Evolutionary conservation across 371 early-diverging fungal genomes (phyloP), one percentile per base, ranked within the genome.

Genomic region (Saksenaea oblongispora): DNA sequence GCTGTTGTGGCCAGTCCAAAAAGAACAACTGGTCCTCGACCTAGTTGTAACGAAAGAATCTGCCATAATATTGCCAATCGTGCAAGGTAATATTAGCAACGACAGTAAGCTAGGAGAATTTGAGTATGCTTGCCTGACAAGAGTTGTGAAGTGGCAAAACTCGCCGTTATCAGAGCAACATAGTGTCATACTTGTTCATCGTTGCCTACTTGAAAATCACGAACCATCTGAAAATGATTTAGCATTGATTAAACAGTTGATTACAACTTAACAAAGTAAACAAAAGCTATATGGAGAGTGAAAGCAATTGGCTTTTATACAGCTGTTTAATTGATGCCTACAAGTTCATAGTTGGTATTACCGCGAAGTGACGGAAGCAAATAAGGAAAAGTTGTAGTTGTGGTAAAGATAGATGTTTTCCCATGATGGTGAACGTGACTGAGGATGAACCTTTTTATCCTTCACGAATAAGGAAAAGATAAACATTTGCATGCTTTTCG

Each of bases 1-100:
- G 87, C 78, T 10, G 91, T 93, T 27, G 94, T 93, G 22, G 86
- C 61, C 11, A 95, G 73, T 0, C 97, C 97, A 10, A 88, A 69
- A 15, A 95, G 70, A 11, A 95, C 71, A 1, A 95, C 89, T 0
- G 95, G 95, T 34, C 90, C 65, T 41, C 97, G 80, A 14, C 82
- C 82, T 31, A 78, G 79, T 28, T 87, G 80, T 73, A 93, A 93
- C 5, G 89, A 87, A 11, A 91, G 66, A 36, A 79, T 80, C 5
- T 87, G 87, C 87, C 89, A 90, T 56, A 71, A 73, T 10, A 81
- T 73, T n/a, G 72, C 80, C 77, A 36, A 28, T 34, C 18, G 31
- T 53, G 34, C 24, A 47, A 62, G 28, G 42, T 3, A n/a, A 14
- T 31, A 13, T 58, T 42, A 26, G 22, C 34, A 47, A 31, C 17